Evolutionary conservation across 169 alveolate species (phyloP).

Genomic region (Babesia microti): DNA sequence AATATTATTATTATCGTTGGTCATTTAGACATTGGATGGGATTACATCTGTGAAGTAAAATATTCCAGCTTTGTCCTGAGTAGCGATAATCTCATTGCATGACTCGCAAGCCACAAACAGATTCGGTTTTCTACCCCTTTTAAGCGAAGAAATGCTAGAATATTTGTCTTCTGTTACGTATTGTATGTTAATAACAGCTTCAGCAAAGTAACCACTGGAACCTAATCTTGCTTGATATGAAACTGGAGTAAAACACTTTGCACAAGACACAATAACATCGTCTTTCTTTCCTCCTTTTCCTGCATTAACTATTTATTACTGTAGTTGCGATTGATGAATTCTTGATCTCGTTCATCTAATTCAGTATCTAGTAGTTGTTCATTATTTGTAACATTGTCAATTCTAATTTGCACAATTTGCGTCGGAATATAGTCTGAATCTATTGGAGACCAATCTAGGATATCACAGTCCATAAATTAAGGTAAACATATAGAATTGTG

Average conservation of each 20-base stretch:
- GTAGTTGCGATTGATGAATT: background rate
- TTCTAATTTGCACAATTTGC: background rate
- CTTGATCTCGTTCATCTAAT: background rate
- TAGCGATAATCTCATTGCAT: too few species aligned
- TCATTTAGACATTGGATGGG: too few species aligned
- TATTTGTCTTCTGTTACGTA: too few species aligned
- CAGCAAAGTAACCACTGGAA: too few species aligned
- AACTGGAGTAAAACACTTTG: conserved; percentile 41
- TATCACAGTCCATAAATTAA: background rate
- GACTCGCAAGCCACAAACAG: too few species aligned
- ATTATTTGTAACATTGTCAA: background rate
- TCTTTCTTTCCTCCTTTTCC: conserved; percentile 12
- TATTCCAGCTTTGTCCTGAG: too few species aligned
- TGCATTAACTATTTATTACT: background rate
- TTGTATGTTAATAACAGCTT: too few species aligned
- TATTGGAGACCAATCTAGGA: background rate
- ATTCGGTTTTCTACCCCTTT: too few species aligned
- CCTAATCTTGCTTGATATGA: too few species aligned
- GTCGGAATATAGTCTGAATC: background rate
- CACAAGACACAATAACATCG: conserved; percentile 41
- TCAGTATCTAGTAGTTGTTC: background rate
- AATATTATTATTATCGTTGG: too few species aligned
- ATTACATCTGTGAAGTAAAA: too few species aligned
- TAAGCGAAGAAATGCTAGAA: too few species aligned
- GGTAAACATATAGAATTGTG: background rate